phyloP scores from a whole-genome alignment of 2,329 filamentous ascomycete species.

The Aspergillus flavus region DNA sequence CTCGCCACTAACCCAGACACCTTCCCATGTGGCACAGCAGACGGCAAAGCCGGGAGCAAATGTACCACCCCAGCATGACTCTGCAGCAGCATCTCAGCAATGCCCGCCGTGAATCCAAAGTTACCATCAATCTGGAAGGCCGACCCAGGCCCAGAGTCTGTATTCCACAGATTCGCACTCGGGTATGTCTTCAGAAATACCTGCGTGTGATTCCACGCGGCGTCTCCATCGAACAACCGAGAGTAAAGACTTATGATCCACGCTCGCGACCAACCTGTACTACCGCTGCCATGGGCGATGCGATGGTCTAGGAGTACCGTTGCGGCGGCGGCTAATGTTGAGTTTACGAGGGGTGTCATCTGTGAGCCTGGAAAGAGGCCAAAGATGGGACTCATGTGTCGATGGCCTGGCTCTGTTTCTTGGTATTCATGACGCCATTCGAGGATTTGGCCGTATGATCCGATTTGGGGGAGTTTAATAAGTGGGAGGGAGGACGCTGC shows the following conservation, averaged over 20 bases:
- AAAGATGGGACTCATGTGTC: slow-evolving; percentile 55
- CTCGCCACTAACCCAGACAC: slow-evolving; percentile 37
- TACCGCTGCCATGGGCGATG: slow-evolving; percentile 32
- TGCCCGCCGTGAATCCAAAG: slow-evolving; percentile 48
- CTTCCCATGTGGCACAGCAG: slow-evolving; percentile 31
- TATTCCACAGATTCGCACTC: slow-evolving; percentile 17
- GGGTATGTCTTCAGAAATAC: slow-evolving; percentile 21
- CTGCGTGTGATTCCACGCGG: slow-evolving; percentile 40
- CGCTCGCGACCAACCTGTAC: slow-evolving; percentile 53
- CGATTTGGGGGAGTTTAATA: slow-evolving; percentile 22
- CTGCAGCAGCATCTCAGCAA: slow-evolving; percentile 50
- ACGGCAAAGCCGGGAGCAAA: slow-evolving; percentile 40
- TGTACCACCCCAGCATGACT: slow-evolving; percentile 30
- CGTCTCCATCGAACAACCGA: slow-evolving; percentile 42
- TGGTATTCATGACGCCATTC: slow-evolving; percentile 40
- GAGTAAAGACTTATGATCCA: slow-evolving; percentile 53
- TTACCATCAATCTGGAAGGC: slow-evolving; percentile 55
- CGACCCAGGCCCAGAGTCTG: slow-evolving; percentile 20
- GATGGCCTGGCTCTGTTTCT: slow-evolving; percentile 51
- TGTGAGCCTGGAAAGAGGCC: slow-evolving; percentile 49
- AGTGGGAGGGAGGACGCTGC: neutral
- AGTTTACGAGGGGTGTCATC: slow-evolving; percentile 38
- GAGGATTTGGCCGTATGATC: slow-evolving; percentile 29
- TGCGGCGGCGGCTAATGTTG: slow-evolving; percentile 27
- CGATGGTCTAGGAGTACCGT: slow-evolving; percentile 12